A percentile compares a stretch with the other conserved stretches of the same genome.
These are phyloP conservation scores for Beauveria bassiana DNA, from an alignment of 2,329 filamentous ascomycete species.

Conservation along the genomic window DNA sequence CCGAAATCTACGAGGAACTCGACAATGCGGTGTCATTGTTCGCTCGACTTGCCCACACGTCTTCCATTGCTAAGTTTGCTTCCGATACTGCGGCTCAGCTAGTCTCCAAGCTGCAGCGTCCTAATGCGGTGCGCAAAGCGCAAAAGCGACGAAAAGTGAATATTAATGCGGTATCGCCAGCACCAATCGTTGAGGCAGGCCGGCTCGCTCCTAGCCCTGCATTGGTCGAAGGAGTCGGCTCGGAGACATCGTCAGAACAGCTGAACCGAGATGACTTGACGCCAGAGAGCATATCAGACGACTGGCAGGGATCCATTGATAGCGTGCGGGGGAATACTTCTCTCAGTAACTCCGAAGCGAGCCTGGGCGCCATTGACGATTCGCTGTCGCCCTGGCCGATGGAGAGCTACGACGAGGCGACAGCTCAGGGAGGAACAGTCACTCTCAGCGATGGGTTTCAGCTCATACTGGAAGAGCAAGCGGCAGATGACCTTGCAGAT, in stretches of 20 bases:
- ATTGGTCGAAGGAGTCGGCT: background rate
- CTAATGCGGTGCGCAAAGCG: background rate
- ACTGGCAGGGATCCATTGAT: conserved; percentile 2
- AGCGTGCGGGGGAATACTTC: background rate
- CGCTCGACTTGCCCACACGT: background rate
- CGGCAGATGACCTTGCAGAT: background rate
- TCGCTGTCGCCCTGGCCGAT: conserved; percentile 5
- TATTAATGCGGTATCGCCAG: background rate
- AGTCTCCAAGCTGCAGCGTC: background rate
- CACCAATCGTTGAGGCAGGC: too few relatives aligned
- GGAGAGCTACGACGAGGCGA: background rate
- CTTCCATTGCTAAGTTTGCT: background rate
- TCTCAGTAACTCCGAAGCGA: background rate
- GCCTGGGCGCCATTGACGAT: background rate
- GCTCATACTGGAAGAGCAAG: background rate
- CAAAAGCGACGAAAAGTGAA: background rate
- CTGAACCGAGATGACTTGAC: background rate
- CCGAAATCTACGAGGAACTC: background rate
- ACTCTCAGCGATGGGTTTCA: background rate
- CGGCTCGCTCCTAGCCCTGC: background rate
- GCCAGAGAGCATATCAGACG: background rate
- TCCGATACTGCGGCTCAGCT: background rate
- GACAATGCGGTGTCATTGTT: conserved; percentile 5
- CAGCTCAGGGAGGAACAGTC: background rate
- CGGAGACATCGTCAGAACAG: conserved; percentile 2